A percentile compares a stretch with the other conserved stretches of the same genome.
These are phyloP conservation scores for Geotrichum histeridarum DNA, from an alignment of 1,139 yeast genomes.

Conservation along the genomic window DNA sequence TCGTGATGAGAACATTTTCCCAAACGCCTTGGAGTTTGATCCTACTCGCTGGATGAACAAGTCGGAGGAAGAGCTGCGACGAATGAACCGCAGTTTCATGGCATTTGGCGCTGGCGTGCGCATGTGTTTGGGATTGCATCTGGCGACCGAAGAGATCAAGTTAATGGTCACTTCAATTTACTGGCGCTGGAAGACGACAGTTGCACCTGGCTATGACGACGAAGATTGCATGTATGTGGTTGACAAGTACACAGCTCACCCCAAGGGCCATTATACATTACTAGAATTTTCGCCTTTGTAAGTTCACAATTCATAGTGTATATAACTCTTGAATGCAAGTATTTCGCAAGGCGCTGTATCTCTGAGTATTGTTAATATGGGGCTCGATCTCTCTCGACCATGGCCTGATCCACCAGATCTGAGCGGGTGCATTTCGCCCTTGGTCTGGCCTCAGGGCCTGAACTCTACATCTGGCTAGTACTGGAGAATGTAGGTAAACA, in stretches of 20 bases:
- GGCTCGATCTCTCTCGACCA: too few species aligned
- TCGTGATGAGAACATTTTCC: conserved; percentile 47
- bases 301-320: too few species aligned
- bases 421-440: too few species aligned
- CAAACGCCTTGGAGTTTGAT: conserved; percentile 47
- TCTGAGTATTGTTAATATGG: too few species aligned
- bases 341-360: too few species aligned
- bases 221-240: conserved; percentile 81
- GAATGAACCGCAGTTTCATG: conserved; percentile 54
- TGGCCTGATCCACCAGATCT: too few species aligned
- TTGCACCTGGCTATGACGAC: conserved; percentile 45
- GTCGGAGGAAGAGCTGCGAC: conserved; percentile 40
- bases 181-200: conserved; percentile 42
- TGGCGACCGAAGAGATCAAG: conserved; percentile 65
- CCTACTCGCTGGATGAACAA: conserved; percentile 60
- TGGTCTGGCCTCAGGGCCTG: too few species aligned
- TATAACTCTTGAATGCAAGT: too few species aligned
- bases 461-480: too few species aligned
- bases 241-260: conserved; percentile 52
- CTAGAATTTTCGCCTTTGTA: conserved; percentile 18
- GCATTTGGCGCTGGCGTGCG: conserved; percentile 72
- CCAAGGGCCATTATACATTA: conserved; percentile 29
- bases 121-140: conserved; percentile 69
- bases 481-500: too few species aligned
- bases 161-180: conserved; percentile 52